These are phyloP conservation scores for Cryptosporidium muris DNA, from an alignment of 169 alveolate genomes.

Conservation along the genomic window DNA sequence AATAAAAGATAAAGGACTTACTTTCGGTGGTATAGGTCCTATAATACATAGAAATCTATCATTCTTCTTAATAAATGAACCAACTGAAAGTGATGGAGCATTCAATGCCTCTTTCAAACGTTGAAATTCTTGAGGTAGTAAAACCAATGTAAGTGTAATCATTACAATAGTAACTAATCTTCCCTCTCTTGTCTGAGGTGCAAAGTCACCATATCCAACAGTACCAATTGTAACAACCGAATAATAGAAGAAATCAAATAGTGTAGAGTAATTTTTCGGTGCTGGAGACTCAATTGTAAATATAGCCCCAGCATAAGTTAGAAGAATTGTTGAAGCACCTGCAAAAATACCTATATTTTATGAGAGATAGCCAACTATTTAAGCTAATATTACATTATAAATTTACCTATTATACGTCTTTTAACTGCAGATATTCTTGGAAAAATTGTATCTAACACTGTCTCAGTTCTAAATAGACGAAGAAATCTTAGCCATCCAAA, in stretches of 20 bases:
- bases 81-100: conserved; percentile 65
- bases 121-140: conserved; percentile 73
- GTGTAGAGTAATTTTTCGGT: conserved; percentile 21
- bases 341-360: conserved; percentile 24
- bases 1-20: conserved; percentile 1
- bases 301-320: conserved; percentile 75
- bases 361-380: neutral
- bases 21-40: conserved; percentile 73
- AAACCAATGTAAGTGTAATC: conserved; percentile 71
- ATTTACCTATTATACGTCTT: conserved; percentile 45
- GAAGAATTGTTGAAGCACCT: conserved; percentile 64
- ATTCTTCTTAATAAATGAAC: conserved; percentile 65
- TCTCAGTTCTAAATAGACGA: conserved; percentile 70
- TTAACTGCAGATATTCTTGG: conserved; percentile 51
- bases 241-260: conserved; percentile 72
- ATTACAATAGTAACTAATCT: conserved; percentile 66
- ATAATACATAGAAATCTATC: conserved; percentile 72
- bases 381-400: neutral
- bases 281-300: conserved; percentile 73
- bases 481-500: conserved; percentile 60
- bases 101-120: conserved; percentile 73
- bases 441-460: conserved; percentile 34
- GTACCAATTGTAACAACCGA: conserved; percentile 76
- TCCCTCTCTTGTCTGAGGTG: conserved; percentile 73
- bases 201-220: conserved; percentile 74